Evolutionary conservation across 208 protist species (phyloP), one percentile per base, ranked within the genome.

Genomic region (Crithidia thermophila): DNA sequence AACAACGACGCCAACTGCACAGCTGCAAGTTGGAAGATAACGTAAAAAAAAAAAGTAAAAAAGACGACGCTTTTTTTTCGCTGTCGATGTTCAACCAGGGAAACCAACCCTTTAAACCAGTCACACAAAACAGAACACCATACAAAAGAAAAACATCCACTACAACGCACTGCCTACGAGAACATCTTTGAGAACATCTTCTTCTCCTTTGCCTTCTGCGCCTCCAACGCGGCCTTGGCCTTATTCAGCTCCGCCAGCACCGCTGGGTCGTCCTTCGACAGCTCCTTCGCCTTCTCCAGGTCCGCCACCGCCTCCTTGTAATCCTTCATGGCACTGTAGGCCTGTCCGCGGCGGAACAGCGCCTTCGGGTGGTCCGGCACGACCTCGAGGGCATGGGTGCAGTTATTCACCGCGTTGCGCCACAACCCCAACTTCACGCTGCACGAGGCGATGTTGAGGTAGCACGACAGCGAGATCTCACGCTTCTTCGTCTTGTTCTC

Each of bases 391-490:
- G 82, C 87, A 28, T 61, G 51, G 16, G 61, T 89, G 79, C 79
- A 80, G 78, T 93, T 91, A 76, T 88, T 91, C 27, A 88, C 56
- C 4, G 77, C 75, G 42, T 90, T 88, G 40, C 56, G 49, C 84
- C 82, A 93, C 33, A 88, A 34, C 45, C 76, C 72, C 10, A 88
- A 70, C 59, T 90, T 90, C 16, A 88, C 75, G 56, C 78, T 85
- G 72, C 84, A 88, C 23, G 82, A 87, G 52, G 87, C 81, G 34
- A 91, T 93, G 75, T 93, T 93, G 45, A 93, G 72, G 73, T 93
- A 79, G 74, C 87, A 93, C 30, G 82, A 89, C 20, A 93, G 82
- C n/a, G 79, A 70, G 27, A 91, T 88, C 49, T 82, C 75, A 39
- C 42, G 52, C 55, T 79, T 81, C 66, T 77, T 74, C 8, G 49